Conservation (phyloP, 192 early-diverging fungal species). For the Coemansia reversa region DNA sequence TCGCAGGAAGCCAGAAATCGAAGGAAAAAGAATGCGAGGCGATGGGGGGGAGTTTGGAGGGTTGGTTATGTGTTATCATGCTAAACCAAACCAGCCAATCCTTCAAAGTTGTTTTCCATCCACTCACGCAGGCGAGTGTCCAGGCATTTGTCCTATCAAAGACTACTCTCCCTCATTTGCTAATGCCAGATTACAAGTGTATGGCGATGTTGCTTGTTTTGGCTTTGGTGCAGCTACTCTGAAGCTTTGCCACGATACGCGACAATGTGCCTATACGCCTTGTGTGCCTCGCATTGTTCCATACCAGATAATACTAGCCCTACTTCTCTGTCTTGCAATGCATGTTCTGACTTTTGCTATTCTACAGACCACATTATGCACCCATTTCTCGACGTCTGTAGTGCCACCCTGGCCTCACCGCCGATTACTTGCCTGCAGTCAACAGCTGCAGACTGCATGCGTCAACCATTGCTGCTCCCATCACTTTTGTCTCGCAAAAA, state of each 20-base stretch:
- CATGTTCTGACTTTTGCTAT: not conserved
- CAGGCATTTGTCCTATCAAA: not conserved
- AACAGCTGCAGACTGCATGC: not conserved
- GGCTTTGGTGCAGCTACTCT: not conserved
- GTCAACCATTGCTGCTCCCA: not conserved
- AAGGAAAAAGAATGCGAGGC: not conserved
- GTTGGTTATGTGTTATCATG: not conserved
- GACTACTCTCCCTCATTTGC: not conserved
- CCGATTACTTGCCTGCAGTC: not conserved
- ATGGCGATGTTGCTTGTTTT: not conserved
- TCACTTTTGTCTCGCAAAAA: not conserved
- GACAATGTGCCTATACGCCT: not conserved
- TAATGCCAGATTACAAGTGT: not conserved
- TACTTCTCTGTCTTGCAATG: not conserved
- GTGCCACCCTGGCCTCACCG: too few relatives aligned
- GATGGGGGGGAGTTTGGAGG: not conserved
- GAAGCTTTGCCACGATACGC: not conserved
- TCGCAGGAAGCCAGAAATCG: not conserved
- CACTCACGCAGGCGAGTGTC: not conserved
- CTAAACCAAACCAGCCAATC: not conserved
- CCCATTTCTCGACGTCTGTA: too few relatives aligned
- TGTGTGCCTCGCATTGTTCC: not conserved
- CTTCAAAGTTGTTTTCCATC: not conserved
- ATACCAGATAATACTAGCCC: not conserved
- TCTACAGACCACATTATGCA: not conserved